Conservation (phyloP, 2,329 filamentous ascomycete genomes). For the Pestalotiopsis sp. region DNA sequence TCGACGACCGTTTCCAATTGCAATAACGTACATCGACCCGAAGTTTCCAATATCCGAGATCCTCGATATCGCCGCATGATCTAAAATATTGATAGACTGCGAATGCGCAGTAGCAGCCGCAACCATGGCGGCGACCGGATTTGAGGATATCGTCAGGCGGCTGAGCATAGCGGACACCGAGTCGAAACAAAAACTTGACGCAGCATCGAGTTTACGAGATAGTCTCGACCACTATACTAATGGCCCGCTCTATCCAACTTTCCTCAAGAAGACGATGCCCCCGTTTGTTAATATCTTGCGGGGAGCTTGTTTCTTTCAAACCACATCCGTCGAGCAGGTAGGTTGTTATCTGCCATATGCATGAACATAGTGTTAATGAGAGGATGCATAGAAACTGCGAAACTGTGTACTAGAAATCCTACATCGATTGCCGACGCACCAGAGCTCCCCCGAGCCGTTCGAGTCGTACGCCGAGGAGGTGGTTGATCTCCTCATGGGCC, state of each 20-base stretch:
- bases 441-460: conserved; percentile 75
- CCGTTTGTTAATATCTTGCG: conserved; percentile 84
- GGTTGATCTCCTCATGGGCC: conserved; percentile 84
- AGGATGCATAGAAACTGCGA: conserved; percentile 70
- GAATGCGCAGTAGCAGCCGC: conserved; percentile 41
- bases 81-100: conserved; percentile 19
- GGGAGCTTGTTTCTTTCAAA: conserved; percentile 87
- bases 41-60: conserved; percentile 19
- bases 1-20: background rate
- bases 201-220: conserved; percentile 86
- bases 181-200: conserved; percentile 76
- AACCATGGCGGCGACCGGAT: conserved; percentile 59
- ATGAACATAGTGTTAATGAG: conserved; percentile 18
- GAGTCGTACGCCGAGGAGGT: conserved; percentile 88
- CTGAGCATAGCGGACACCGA: conserved; percentile 68
- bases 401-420: conserved; percentile 94
- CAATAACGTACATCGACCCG: background rate
- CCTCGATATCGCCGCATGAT: conserved; percentile 21
- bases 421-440: conserved; percentile 75
- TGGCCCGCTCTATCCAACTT: conserved; percentile 74
- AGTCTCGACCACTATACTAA: conserved; percentile 86
- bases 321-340: conserved; percentile 86
- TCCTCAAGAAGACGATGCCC: conserved; percentile 86
- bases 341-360: background rate
- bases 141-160: conserved; percentile 66